These are phyloP conservation scores for Prinsepia uniflora DNA, from an alignment of 306 rosid genomes.

Conservation along the genomic window DNA sequence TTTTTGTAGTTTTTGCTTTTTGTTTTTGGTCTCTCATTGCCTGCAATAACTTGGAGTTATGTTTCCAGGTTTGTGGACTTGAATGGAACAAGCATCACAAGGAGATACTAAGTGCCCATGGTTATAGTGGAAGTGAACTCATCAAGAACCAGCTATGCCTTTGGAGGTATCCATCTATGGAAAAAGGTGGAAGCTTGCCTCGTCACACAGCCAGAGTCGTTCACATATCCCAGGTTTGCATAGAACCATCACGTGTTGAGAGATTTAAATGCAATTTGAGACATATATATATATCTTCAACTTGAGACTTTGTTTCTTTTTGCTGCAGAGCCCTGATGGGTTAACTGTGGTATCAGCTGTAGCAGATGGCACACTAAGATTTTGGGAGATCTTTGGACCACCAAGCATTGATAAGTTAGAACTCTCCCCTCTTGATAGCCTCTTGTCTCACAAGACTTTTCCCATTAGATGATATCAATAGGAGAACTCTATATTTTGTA, in stretches of 20 bases:
- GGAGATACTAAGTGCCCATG: conserved; percentile 78
- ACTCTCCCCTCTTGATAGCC: conserved; percentile 38
- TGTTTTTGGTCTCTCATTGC: background rate
- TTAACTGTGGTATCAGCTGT: conserved; percentile 65
- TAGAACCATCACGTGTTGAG: background rate
- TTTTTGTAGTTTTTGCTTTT: background rate
- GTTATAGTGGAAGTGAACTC: conserved; percentile 38
- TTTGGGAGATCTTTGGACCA: conserved; percentile 74
- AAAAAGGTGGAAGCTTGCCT: conserved; percentile 47
- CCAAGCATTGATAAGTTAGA: conserved; percentile 24
- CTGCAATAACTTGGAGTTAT: conserved; percentile 10
- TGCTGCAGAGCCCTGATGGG: conserved; percentile 75
- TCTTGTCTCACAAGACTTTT: conserved; percentile 54
- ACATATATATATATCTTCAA: background rate
- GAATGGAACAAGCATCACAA: conserved; percentile 79
- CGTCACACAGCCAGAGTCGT: conserved; percentile 58
- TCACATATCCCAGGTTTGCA: conserved; percentile 57
- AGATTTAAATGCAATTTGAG: background rate
- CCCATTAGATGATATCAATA: conserved; percentile 48
- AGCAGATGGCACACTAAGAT: conserved; percentile 70
- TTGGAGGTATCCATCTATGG: conserved; percentile 78
- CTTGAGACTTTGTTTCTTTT: conserved; percentile 7
- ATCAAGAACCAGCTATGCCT: conserved; percentile 50
- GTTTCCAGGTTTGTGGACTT: conserved; percentile 63
- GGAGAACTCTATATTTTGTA: background rate